Evolutionary conservation across 768 basidiomycete species (phyloP), one percentile per base, ranked within the genome.

Genomic region (Tricholoma sp.): DNA sequence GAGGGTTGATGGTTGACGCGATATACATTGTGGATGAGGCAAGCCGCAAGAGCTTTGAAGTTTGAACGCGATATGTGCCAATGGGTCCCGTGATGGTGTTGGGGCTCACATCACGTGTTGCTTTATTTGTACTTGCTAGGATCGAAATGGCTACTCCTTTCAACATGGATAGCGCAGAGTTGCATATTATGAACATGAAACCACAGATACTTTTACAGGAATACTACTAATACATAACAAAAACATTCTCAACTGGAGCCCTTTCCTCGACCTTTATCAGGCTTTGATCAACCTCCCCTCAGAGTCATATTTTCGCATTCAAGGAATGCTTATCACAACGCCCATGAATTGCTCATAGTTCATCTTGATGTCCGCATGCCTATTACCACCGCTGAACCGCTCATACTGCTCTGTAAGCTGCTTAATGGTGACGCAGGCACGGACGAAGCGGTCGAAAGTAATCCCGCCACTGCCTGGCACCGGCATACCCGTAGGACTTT

Each of bases 371-470:
- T 84, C 88, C n/a, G 86, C 85, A 69, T 82, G 79, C 3, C 78
- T 69, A 62, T 92, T 81, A 29, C 79, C 76, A 61, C 92, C 90
- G n/a, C 47, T 31, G 51, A 86, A 75, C 47, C 76, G 69, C 56
- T 77, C 76, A 76, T 91, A 91, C 32, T 82, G 70, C 71, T 92
- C 90, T 35, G 80, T 83, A 62, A 90, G 75, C 67, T 89, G 87
- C 74, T 88, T 90, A 59, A 91, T 80, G 11, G 84, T 86, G 57
- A 94, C 91, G 63, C 91, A 93, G 21, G 88, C 89, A 55, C 91
- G 83, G 22, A 93, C 87, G 75, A 93, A 93, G 61, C 90, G 86
- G 69, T 92, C 91, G 65, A 93, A 93, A 4, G 84, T 81, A 73
- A 93, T 90, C 0, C 89, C 89, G 0, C 27, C 22, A 24, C 46